These are phyloP conservation scores for Neurospora intermedia DNA, from an alignment of 495 filamentous ascomycete species.

Conservation along the genomic window DNA sequence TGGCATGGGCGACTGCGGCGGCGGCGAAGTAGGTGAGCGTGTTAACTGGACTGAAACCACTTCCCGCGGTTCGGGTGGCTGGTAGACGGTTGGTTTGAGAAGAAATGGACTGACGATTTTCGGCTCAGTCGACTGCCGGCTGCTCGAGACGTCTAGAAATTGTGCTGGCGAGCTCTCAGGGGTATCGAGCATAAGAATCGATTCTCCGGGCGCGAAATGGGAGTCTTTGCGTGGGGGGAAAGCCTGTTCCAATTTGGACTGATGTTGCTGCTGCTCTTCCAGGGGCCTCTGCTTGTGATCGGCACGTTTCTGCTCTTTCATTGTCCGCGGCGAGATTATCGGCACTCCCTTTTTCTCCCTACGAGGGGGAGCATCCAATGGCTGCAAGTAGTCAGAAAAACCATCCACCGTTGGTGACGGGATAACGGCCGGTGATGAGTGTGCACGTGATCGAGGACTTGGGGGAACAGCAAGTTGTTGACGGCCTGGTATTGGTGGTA, in stretches of 20 bases:
- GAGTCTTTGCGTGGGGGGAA: conserved; percentile 4
- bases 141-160: conserved; percentile 1
- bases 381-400: conserved; percentile 14
- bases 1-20: background rate
- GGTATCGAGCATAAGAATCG: conserved; percentile 38
- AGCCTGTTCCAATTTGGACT: background rate
- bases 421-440: conserved; percentile 45
- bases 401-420: conserved; percentile 31
- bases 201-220: conserved; percentile 33
- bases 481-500: conserved; percentile 43
- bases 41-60: conserved; percentile 16
- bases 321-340: conserved; percentile 20
- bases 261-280: conserved; percentile 3
- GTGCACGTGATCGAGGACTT: conserved; percentile 45
- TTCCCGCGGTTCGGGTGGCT: conserved; percentile 26
- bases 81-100: conserved; percentile 23
- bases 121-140: conserved; percentile 10
- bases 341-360: conserved; percentile 20
- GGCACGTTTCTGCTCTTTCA: conserved; percentile 19
- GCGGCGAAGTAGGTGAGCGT: background rate
- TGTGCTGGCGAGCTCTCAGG: conserved; percentile 15
- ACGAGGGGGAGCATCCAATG: background rate
- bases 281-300: conserved; percentile 13
- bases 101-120: conserved; percentile 4
- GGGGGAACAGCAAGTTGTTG: conserved; percentile 15